Evolutionary conservation across 768 basidiomycete species (phyloP).

Genomic region (Galerina marginata): DNA sequence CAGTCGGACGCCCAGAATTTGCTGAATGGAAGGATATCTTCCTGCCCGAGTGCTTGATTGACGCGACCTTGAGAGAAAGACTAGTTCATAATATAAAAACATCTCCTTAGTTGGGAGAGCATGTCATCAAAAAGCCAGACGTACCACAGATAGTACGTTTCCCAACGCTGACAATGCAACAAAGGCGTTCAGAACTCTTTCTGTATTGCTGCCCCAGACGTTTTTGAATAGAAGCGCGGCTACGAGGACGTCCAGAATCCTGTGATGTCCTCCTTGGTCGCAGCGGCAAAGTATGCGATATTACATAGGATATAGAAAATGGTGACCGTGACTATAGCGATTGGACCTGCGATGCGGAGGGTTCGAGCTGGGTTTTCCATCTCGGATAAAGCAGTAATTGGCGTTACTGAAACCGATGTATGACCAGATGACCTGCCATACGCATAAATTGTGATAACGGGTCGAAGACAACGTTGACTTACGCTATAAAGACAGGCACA

Average conservation of each 20-base stretch:
- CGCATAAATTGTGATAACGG: not conserved
- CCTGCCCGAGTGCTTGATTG: slow-evolving; percentile 66
- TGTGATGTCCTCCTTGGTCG: slow-evolving; percentile 68
- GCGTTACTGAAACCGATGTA: slow-evolving; percentile 70
- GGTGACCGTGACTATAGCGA: slow-evolving; percentile 59
- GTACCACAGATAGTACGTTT: slow-evolving; percentile 55
- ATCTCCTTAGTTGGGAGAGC: slow-evolving; percentile 26
- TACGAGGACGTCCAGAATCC: slow-evolving; percentile 59
- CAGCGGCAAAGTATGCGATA: slow-evolving; percentile 69
- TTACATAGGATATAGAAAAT: slow-evolving; percentile 66
- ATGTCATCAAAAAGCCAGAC: slow-evolving; percentile 41
- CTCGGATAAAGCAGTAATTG: slow-evolving; percentile 71
- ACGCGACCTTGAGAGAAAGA: slow-evolving; percentile 44
- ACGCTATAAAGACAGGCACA: slow-evolving; percentile 55
- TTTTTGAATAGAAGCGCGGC: slow-evolving; percentile 72
- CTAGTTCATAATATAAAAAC: slow-evolving; percentile 10
- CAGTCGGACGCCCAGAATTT: slow-evolving; percentile 63
- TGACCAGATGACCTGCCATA: slow-evolving; percentile 48
- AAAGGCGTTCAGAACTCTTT: slow-evolving; percentile 36
- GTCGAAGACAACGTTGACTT: not conserved
- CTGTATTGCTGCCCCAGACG: slow-evolving; percentile 60
- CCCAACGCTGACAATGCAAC: slow-evolving; percentile 63
- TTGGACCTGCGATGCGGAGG: slow-evolving; percentile 66
- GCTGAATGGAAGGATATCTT: slow-evolving; percentile 66
- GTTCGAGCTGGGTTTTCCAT: slow-evolving; percentile 66